Evolutionary conservation across 345 rosid species (phyloP), one percentile per base, ranked within the genome.

Genomic region (Cardamine occulta): DNA sequence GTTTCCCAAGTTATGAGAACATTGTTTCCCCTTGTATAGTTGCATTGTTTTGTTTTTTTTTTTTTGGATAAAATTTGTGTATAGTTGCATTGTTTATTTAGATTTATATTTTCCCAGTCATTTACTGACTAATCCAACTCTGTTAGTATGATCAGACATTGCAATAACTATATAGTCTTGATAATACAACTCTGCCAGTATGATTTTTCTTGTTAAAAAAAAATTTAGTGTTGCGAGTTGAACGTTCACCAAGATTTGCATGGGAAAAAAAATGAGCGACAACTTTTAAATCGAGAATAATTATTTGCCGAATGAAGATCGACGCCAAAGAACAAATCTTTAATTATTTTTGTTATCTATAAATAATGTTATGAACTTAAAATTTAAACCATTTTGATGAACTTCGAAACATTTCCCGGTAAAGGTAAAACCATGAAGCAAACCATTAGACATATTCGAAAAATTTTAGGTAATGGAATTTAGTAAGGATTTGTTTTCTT

Each of bases 1-100:
- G 60, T 57, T 58, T 17, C 66, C 56, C 45, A 61, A 9, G 47
- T 39, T 61, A 39, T 8, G 32, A 61, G 32, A 61, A 61, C 65
- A 31, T 60, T 61, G 31, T 61, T 21, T 65, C 6, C 62, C 52
- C 18, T 66, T 39, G 57, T 34, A 15, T 39, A n/a, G 11, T 53
- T 53, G n/a, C n/a, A 21, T 19, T 34, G 39, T 17, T 17, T 18
- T 21, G 23, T 29, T 7, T 29, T 26, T 2, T 26, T 26, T 26
- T 26, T 26, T 3, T 26, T 26, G 1, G 28, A 26, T 26, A 26
- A 26, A 26, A 26, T 26, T 26, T 26, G 28, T 39, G 57, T 34
- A 15, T 39, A n/a, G 11, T 53, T 53, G n/a, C n/a, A 21, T 19
- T 34, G 39, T 17, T 17, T 18, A 3, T 29, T 12, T 29, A 12